Evolutionary conservation across 306 rosid genomes (phyloP), one percentile per base, ranked within the genome.

Genomic region (Pachyrhizus erosus): DNA sequence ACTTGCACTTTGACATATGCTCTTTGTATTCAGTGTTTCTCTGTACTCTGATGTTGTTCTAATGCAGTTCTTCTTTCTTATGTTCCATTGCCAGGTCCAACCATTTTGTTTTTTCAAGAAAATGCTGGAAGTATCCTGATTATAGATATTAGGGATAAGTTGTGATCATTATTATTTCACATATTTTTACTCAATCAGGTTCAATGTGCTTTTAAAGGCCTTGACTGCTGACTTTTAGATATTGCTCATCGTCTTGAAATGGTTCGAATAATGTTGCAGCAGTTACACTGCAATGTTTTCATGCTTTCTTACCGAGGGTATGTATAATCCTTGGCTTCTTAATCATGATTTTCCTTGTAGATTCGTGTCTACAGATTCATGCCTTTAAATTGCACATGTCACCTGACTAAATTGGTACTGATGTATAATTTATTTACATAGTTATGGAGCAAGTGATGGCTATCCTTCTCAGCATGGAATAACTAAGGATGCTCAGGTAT

Each of bases 241-340:
- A 96, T 96, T 88, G 99, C 99, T 11, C 98, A 96, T 82, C 98
- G 99, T 26, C 99, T 96, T 76, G 99, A 94, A 84, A 94, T 96
- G 99, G 95, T 96, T 77, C 94, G 90, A 57, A 89, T 91, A 77
- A 90, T 96, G 98, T 64, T 96, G 83, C 95, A 94, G 79, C 87
- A 82, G 83, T 84, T 96, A 83, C 92, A 91, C 14, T 96, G 99
- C 90, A 96, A 96, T 34, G 91, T 94, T 49, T 96, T 96, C 77
- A 88, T 96, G 99, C 99, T 96, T 79, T 96, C 99, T 29, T 94
- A 96, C 78, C 87, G 99, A 82, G 99, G 99, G 99, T 96, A 92
- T 75, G 85, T 49, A 27, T 48, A 31, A 20, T 49, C 52, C 46
- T 26, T 39, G 26, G n/a, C 61, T 52, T 27, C 54, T 60, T 82